Conservation (phyloP, 345 rosid genomes). For the Eucalyptus dawsonii region DNA sequence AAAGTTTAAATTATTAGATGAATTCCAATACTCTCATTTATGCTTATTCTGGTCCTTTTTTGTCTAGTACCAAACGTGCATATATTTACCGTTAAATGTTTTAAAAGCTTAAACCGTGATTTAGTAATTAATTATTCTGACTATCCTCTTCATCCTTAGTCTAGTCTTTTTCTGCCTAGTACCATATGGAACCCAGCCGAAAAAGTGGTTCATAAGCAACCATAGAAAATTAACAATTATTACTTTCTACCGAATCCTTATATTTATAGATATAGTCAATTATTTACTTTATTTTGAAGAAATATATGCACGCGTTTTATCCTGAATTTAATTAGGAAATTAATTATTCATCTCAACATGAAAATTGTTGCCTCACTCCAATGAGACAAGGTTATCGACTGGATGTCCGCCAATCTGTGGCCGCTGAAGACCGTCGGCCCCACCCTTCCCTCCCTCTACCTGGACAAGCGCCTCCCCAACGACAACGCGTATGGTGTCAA, state of each 20-base stretch:
- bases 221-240: neutral
- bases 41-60: fast-evolving
- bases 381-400: neutral
- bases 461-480: constrained; percentile 5
- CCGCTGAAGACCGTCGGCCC: constrained; percentile 12
- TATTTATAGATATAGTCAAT: neutral
- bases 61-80: no score
- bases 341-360: neutral
- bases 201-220: neutral
- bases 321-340: neutral
- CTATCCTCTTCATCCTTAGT: no score
- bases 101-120: no score
- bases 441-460: constrained; percentile 14
- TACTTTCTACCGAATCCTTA: neutral
- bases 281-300: neutral
- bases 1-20: fast-evolving
- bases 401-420: constrained; percentile 7
- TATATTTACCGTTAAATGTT: no score
- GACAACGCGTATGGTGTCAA: constrained; percentile 7
- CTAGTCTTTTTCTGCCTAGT: no score
- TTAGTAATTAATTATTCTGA: no score
- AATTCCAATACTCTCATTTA: fast-evolving
- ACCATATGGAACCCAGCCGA: fast-evolving
- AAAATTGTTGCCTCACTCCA: neutral
- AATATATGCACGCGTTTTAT: neutral